Evolutionary conservation across 176 grass and related monocot genomes (phyloP), one percentile per base, ranked within the genome.

Genomic region (Saccharum spontaneum): DNA sequence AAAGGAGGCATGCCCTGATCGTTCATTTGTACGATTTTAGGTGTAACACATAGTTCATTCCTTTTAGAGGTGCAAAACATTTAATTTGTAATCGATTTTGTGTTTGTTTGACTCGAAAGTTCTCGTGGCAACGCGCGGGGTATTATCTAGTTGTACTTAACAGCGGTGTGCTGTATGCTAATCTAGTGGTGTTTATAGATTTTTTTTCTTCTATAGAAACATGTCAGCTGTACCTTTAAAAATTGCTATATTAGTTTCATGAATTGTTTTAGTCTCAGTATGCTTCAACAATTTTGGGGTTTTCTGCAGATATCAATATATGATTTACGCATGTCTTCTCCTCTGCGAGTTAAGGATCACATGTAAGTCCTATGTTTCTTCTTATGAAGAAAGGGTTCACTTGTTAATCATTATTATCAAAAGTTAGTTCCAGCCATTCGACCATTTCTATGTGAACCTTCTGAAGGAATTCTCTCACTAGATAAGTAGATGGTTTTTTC

Each of bases 291-390:
- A 1, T 26, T 38, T 76, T 81, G 72, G 38, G 24, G 69, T 86
- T 69, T 82, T 67, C 38, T 95, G 86, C 80, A 98, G 96, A 77
- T 98, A 89, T 86, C 91, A 34, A 93, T 98, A 82, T 94, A 94
- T 90, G 96, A 98, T 74, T 74, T 98, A 73, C 92, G 91, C 15
- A 95, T 93, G 96, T 92, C 91, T 82, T 90, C 92, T 80, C 96
- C 96, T 77, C 52, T 98, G 63, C 49, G 89, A 80, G 78, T 98
- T 84, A 98, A 98, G 82, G 93, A 98, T 94, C 96, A 98, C 87
- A 95, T 98, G 96, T 98, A 88, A 98, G 92, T 80, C 79, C 38
- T 45, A 33, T 62, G 57, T 80, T 37, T 76, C 18, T 73, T 65
- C 54, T 57, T 82, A 66, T 18, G 28, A 89, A 41, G 71, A 46